Conservation (phyloP, 306 rosid genomes). For the Gynostemma pentaphyllum region DNA sequence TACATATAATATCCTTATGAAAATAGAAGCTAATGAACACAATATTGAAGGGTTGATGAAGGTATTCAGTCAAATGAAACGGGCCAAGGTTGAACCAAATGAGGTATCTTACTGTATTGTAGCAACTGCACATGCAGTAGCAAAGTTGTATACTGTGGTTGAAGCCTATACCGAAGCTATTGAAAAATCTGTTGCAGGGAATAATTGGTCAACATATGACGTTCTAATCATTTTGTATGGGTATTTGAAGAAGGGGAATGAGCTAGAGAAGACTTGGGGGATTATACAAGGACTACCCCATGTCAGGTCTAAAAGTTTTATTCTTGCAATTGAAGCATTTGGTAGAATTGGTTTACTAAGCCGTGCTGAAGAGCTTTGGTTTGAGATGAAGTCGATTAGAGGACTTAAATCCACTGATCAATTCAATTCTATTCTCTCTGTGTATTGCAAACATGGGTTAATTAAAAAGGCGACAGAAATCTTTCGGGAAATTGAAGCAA, state of each 20-base stretch:
- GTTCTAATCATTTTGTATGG: constrained; percentile 66
- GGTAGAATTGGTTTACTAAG: constrained; percentile 51
- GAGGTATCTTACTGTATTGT: constrained; percentile 79
- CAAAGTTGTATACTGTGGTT: constrained; percentile 53
- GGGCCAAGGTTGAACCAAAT: constrained; percentile 54
- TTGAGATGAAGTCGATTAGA: constrained; percentile 51
- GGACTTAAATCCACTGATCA: constrained; percentile 59
- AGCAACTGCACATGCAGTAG: constrained; percentile 75
- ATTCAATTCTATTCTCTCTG: constrained; percentile 64
- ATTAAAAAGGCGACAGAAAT: constrained; percentile 44
- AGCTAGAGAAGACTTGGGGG: constrained; percentile 63
- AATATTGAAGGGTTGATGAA: constrained; percentile 54
- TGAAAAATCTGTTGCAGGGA: constrained; percentile 59
- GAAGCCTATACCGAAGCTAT: constrained; percentile 65
- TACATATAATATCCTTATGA: constrained; percentile 87
- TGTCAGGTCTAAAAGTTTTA: constrained; percentile 67
- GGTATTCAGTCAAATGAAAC: constrained; percentile 52
- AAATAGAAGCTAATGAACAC: constrained; percentile 79
- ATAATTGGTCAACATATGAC: constrained; percentile 75
- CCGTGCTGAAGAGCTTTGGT: constrained; percentile 79
- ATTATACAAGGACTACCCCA: constrained; percentile 40
- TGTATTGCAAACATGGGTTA: constrained; percentile 59
- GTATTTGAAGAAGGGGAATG: constrained; percentile 54
- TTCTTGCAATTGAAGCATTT: constrained; percentile 80
- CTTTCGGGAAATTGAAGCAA: constrained; percentile 43